Conservation (phyloP, 495 filamentous ascomycete genomes). For the Aspergillus sclerotiicarbonarius region DNA sequence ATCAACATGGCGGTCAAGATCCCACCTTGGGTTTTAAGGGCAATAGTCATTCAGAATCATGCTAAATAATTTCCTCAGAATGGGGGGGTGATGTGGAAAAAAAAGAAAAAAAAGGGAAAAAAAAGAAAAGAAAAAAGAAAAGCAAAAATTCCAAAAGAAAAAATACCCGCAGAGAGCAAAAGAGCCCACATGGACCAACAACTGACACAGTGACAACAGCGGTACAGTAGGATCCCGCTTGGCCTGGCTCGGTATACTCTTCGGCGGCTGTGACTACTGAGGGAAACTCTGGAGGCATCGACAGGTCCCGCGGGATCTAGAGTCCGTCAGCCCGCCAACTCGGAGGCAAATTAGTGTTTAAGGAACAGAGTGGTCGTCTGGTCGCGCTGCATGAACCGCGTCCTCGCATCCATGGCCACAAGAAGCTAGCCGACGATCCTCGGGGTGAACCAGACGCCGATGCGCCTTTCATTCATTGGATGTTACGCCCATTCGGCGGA, state of each 20-base stretch:
- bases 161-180: conserved; percentile 2
- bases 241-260: too few species aligned
- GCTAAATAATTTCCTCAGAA: too few species aligned
- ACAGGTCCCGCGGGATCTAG: too few species aligned
- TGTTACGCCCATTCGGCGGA: not conserved
- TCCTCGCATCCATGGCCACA: not conserved
- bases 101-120: not conserved
- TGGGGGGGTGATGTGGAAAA: not conserved
- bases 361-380: not conserved
- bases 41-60: not conserved
- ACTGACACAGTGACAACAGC: not conserved
- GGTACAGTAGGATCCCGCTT: not conserved
- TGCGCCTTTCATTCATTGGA: not conserved
- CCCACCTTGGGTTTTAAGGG: not conserved
- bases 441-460: not conserved
- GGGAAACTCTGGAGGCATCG: too few species aligned
- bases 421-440: not conserved
- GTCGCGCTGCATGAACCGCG: not conserved
- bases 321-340: not conserved
- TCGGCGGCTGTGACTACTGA: too few species aligned
- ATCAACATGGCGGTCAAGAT: not conserved
- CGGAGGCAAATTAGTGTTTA: not conserved
- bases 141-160: not conserved
- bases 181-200: not conserved
- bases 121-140: not conserved